phyloP scores from a whole-genome alignment of 805 yeast species.

The Yarrowia phangngaensis region DNA sequence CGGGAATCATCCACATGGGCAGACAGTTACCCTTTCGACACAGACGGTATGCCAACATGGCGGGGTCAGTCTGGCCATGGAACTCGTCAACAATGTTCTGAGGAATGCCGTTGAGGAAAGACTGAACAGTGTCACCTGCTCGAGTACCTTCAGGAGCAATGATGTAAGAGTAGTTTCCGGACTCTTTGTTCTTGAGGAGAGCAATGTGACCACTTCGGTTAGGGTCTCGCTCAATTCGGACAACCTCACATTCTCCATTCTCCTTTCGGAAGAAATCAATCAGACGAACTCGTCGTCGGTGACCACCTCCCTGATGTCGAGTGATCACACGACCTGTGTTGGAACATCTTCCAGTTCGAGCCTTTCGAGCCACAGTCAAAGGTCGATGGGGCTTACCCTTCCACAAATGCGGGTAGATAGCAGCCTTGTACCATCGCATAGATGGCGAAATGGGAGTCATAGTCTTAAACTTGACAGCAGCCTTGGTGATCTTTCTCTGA shows the following conservation, averaged over 20 bases:
- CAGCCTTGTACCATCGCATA: conserved; percentile 80
- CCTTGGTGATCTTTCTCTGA: conserved; percentile 69
- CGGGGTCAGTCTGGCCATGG: conserved; percentile 92
- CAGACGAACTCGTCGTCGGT: conserved; percentile 77
- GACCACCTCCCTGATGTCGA: conserved; percentile 97
- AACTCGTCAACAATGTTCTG: conserved; percentile 65
- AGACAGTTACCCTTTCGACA: conserved; percentile 93
- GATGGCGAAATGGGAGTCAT: conserved; percentile 71
- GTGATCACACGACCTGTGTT: conserved; percentile 82
- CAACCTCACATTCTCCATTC: conserved; percentile 72
- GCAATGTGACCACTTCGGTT: conserved; percentile 93
- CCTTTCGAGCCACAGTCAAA: conserved; percentile 67
- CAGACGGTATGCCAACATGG: conserved; percentile 77
- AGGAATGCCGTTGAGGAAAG: conserved; percentile 87
- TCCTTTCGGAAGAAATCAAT: conserved; percentile 68
- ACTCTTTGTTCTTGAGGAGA: conserved; percentile 58
- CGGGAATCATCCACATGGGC: conserved; percentile 89
- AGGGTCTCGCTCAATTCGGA: conserved; percentile 93
- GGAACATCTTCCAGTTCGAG: conserved; percentile 78
- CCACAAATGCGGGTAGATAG: conserved; percentile 80
- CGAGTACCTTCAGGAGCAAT: conserved; percentile 90
- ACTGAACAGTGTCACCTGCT: conserved; percentile 86
- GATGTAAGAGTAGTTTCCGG: conserved; percentile 69
- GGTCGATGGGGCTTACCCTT: conserved; percentile 76
- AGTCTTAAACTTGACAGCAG: conserved; percentile 59